These are phyloP conservation scores for Camelina neglecta DNA, from an alignment of 345 rosid species.

Conservation along the genomic window DNA sequence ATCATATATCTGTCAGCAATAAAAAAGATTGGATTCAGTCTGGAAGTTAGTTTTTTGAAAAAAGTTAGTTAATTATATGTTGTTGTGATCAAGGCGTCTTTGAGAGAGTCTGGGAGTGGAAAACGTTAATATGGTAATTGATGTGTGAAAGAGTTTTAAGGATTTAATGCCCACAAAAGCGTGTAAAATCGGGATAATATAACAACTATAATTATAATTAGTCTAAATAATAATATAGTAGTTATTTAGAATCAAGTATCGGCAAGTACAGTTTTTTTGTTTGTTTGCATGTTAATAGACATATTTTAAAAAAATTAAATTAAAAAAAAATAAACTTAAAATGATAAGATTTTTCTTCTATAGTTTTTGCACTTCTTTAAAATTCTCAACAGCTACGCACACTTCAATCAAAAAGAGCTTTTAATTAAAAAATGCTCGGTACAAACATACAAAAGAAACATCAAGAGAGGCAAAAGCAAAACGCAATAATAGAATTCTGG, in stretches of 20 bases:
- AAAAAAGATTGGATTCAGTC: no score
- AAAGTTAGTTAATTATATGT: no score
- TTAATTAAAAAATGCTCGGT: not conserved
- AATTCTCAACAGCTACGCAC: not conserved
- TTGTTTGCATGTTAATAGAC: no score
- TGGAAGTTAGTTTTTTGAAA: no score
- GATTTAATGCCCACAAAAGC: no score
- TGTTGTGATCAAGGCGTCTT: no score
- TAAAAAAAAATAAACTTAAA: no score
- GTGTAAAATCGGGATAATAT: not conserved
- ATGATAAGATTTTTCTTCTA: not conserved
- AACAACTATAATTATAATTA: not conserved
- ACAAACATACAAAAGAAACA: slow-evolving; percentile 9
- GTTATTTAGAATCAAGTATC: not conserved
- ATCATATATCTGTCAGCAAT: no score
- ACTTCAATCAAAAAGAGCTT: slow-evolving; percentile 23
- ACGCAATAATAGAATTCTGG: slow-evolving; percentile 8
- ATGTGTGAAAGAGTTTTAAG: no score
- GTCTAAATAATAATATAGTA: not conserved
- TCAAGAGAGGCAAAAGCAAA: slow-evolving; percentile 2
- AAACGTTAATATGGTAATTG: no score
- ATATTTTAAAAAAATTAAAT: no score
- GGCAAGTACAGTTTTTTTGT: not conserved
- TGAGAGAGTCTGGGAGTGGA: no score
- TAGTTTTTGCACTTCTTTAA: not conserved